phyloP scores from a whole-genome alignment of 1,284 basidiomycete genomes.

The Phellopilus nigrolimitatus region DNA sequence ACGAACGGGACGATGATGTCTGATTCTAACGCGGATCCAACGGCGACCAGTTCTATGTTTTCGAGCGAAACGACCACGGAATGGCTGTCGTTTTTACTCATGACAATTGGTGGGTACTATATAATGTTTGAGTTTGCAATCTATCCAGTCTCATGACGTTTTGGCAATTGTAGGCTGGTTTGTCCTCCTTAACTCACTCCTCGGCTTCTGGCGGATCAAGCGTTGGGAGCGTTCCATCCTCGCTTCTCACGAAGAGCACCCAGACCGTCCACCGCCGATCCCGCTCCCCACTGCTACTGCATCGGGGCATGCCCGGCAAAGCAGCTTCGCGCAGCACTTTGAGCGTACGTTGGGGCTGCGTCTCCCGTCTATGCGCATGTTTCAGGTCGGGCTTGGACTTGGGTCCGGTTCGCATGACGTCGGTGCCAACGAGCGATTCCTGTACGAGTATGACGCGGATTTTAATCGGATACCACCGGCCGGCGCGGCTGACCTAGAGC shows the following conservation, averaged over 20 bases:
- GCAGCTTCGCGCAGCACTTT: constrained; percentile 31
- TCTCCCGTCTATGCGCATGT: constrained; percentile 40
- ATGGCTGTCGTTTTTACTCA: constrained; percentile 91
- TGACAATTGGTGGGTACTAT: constrained; percentile 71
- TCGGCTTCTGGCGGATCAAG: constrained; percentile 91
- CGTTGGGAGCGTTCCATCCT: constrained; percentile 78
- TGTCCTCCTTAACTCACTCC: constrained; percentile 79
- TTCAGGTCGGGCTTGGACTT: constrained; percentile 45
- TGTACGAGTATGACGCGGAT: constrained; percentile 15
- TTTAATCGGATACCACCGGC: neutral
- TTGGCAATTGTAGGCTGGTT: constrained; percentile 68
- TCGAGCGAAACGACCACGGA: constrained; percentile 59
- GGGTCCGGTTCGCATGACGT: constrained; percentile 29
- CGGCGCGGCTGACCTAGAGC: constrained; percentile 1
- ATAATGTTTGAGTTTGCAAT: constrained; percentile 13
- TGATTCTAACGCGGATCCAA: neutral
- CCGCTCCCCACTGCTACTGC: constrained; percentile 30
- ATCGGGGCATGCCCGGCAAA: constrained; percentile 26
- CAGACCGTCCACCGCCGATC: constrained; percentile 21
- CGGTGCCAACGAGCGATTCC: neutral
- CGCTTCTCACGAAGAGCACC: constrained; percentile 35
- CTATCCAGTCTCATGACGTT: neutral
- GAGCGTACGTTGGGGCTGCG: constrained; percentile 44
- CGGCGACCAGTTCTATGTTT: constrained; percentile 20
- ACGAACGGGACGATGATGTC: constrained; percentile 28